Percentiles rank a stretch among this genome's conserved stretches.
Evolutionary conservation across 768 basidiomycete genomes (phyloP).

Genomic region (Mycena rosella): DNA sequence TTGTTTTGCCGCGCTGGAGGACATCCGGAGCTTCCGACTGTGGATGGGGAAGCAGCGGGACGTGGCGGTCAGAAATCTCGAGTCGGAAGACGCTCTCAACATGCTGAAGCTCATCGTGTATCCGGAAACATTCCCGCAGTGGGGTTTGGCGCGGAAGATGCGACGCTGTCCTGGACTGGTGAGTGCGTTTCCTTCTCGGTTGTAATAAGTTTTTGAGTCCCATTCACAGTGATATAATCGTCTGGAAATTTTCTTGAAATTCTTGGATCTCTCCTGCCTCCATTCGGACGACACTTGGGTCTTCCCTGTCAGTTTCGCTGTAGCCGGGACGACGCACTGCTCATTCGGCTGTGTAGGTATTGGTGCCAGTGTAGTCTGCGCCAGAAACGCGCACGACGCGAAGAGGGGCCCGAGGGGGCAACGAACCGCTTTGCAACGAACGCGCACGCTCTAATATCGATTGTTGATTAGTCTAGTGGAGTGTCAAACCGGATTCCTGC

Average conservation of each 20-base stretch:
- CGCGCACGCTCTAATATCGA: too few relatives aligned
- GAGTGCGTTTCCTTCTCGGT: not conserved
- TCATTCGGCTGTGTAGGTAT: too few relatives aligned
- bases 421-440: too few relatives aligned
- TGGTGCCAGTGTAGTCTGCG: too few relatives aligned
- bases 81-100: constrained; percentile 19
- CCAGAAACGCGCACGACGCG: too few relatives aligned
- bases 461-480: too few relatives aligned
- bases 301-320: too few relatives aligned
- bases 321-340: too few relatives aligned
- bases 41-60: constrained; percentile 36
- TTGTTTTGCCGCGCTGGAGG: constrained; percentile 31
- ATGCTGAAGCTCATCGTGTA: constrained; percentile 29
- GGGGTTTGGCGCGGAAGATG: constrained; percentile 19
- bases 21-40: constrained; percentile 25
- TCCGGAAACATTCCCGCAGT: constrained; percentile 29
- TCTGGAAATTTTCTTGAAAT: constrained; percentile 7
- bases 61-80: constrained; percentile 17
- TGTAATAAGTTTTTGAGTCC: not conserved
- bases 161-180: constrained; percentile 1
- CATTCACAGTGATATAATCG: constrained; percentile 8
- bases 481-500: too few relatives aligned
- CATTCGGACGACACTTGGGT: too few relatives aligned
- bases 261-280: constrained; percentile 11
- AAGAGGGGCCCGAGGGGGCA: too few relatives aligned